Conservation (phyloP, 805 yeast species). For the Maudiozyma serrabonitensis region DNA sequence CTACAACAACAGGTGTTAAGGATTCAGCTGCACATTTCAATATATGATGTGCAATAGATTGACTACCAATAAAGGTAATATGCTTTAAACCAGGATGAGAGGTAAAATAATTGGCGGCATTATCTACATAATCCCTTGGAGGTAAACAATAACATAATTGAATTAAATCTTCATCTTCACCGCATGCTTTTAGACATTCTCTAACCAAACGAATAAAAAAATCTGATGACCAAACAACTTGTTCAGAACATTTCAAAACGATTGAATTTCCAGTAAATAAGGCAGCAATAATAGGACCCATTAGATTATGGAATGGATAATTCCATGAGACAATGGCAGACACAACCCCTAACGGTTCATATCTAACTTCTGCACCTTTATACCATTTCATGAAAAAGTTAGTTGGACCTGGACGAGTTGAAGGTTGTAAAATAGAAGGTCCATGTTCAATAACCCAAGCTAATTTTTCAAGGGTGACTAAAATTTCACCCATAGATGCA, state of each 20-base stretch:
- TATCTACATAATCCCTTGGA: constrained; percentile 28
- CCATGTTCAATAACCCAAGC: constrained; percentile 87
- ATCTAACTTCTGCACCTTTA: constrained; percentile 87
- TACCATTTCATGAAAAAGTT: constrained; percentile 70
- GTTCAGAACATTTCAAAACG: constrained; percentile 89
- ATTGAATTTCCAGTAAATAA: constrained; percentile 87
- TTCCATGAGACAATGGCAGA: constrained; percentile 94
- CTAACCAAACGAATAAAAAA: constrained; percentile 67
- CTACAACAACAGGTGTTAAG: constrained; percentile 92
- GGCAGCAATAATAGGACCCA: constrained; percentile 88
- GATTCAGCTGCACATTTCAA: constrained; percentile 72
- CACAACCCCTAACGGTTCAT: constrained; percentile 83
- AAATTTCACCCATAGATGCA: constrained; percentile 92
- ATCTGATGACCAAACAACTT: constrained; percentile 88
- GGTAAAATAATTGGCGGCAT: constrained; percentile 70
- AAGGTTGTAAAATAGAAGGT: constrained; percentile 55
- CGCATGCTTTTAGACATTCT: constrained; percentile 62
- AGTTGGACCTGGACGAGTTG: constrained; percentile 79
- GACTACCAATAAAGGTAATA: constrained; percentile 92
- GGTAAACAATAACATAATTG: constrained; percentile 88
- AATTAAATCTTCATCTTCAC: constrained; percentile 70
- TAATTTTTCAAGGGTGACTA: constrained; percentile 89
- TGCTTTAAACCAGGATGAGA: constrained; percentile 76
- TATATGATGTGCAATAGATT: constrained; percentile 86
- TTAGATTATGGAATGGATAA: constrained; percentile 87